These are phyloP conservation scores for Plasmodium malariae DNA, from an alignment of 169 alveolate species.

Conservation along the genomic window DNA sequence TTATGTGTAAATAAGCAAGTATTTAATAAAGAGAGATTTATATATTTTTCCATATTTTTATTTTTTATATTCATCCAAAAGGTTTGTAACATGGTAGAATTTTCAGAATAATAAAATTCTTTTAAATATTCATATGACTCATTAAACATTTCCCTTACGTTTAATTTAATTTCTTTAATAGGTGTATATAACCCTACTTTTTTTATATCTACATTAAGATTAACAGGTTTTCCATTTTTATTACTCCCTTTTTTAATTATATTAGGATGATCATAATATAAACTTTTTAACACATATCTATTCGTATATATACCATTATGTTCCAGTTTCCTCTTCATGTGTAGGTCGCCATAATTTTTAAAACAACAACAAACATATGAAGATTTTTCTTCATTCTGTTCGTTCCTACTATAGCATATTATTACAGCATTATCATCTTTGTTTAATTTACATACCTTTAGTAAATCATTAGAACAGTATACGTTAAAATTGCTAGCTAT, in stretches of 20 bases:
- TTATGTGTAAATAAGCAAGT: conserved; percentile 47
- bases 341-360: conserved; percentile 11
- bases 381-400: neutral
- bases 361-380: conserved; percentile 50
- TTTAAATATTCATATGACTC: conserved; percentile 34
- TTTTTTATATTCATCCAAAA: conserved; percentile 61
- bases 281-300: conserved; percentile 23
- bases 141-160: conserved; percentile 25
- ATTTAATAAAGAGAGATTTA: conserved; percentile 62
- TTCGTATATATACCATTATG: conserved; percentile 40
- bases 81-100: conserved; percentile 31
- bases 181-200: conserved; percentile 28
- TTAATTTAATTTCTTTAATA: conserved; percentile 50
- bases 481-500: conserved; percentile 59
- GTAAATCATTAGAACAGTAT: conserved; percentile 41
- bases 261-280: conserved; percentile 8
- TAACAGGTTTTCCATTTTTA: neutral
- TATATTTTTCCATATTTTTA: conserved; percentile 65
- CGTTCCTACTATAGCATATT: neutral
- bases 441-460: conserved; percentile 21
- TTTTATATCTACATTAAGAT: conserved; percentile 14
- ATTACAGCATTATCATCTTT: conserved; percentile 53
- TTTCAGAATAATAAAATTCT: conserved; percentile 16
- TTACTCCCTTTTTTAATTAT: neutral
- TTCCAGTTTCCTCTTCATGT: conserved; percentile 15